Evolutionary conservation across 148 eudicot species (phyloP).

Genomic region (Polygonum aviculare): DNA sequence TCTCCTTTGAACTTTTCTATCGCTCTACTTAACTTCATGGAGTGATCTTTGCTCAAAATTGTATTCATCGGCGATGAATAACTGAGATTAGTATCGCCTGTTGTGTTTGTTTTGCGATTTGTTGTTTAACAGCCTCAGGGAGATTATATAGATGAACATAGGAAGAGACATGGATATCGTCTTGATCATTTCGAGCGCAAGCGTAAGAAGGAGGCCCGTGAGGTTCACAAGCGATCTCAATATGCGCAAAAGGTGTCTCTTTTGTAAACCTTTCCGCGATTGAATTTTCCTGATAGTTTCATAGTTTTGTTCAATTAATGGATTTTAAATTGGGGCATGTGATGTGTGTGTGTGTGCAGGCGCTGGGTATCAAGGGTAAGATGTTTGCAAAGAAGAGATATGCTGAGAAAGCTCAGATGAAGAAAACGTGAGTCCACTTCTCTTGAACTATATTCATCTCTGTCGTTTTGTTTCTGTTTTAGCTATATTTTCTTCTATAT

Average conservation of each 20-base stretch:
- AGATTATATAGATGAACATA: slow-evolving; percentile 75
- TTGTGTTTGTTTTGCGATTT: neutral
- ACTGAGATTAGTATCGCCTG: neutral
- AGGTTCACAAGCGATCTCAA: slow-evolving; percentile 55
- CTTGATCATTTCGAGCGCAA: slow-evolving; percentile 76
- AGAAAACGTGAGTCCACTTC: slow-evolving; percentile 65
- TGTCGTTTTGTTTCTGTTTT: neutral
- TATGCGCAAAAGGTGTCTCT: slow-evolving; percentile 51
- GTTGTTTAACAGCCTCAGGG: slow-evolving; percentile 72
- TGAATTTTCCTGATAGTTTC: neutral
- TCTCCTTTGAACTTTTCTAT: neutral
- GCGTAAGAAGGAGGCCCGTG: slow-evolving; percentile 86
- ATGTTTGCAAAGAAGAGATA: slow-evolving; percentile 70
- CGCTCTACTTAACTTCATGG: neutral
- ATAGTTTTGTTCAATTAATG: neutral
- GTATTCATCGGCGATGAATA: neutral
- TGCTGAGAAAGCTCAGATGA: slow-evolving; percentile 83
- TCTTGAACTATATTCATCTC: neutral
- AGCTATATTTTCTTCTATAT: neutral
- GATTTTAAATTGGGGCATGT: neutral
- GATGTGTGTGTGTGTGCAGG: slow-evolving; percentile 30
- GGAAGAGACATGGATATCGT: slow-evolving; percentile 83
- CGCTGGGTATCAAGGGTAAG: slow-evolving; percentile 93
- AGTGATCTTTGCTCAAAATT: neutral
- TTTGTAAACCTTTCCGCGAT: neutral